Evolutionary conservation across 192 early-diverging fungal genomes (phyloP), one percentile per base, ranked within the genome.

Genomic region (Entomortierella parvispora): DNA sequence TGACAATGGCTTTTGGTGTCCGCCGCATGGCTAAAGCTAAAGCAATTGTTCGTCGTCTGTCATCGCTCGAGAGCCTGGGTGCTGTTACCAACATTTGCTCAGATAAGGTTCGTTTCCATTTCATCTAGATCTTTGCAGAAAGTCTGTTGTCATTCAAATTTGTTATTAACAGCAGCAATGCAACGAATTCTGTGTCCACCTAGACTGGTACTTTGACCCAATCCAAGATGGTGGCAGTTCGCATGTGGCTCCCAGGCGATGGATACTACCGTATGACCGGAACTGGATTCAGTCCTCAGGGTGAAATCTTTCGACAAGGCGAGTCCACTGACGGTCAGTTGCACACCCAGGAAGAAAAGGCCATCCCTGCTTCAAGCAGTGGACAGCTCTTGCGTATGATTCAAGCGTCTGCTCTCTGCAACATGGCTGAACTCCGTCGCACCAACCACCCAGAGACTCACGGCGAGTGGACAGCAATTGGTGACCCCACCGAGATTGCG

Each of bases 401-500:
- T 3, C 83, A 89, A 81, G 88, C 84, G 22, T 81, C 92, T 1
- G 81, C 91, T n/a, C 90, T 97, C 44, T 97, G 95, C 71, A 96
- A 94, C 82, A 98, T 94, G 83, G 81, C 86, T 12, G 88, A 93
- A 32, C 84, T 91, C 55, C 85, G 86, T 58, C 80, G 88, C 23
- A 87, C 83, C 29, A 82, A 88, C 15, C 88, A 75, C 3, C 89
- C 85, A 18, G 81, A 76, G 15, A 78, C 70, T n/a, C 81, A 81
- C 4, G 84, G 90, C 66, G 89, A 89, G 31, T 95, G 92, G 90
- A 89, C 85, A 37, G 77, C 88, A 34, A 86, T 91, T 50, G 94
- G 96, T 45, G 97, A 98, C 65, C 93, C 97, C 15, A 97, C 97
- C 0, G 97, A 98, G 78, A 89, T 96, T 58, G 93, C 96, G 22